Percentiles rank a stretch among this genome's conserved stretches.
Evolutionary conservation across 148 eudicot genomes (phyloP).

Genomic region (Amaranthus hypochondriacus): DNA sequence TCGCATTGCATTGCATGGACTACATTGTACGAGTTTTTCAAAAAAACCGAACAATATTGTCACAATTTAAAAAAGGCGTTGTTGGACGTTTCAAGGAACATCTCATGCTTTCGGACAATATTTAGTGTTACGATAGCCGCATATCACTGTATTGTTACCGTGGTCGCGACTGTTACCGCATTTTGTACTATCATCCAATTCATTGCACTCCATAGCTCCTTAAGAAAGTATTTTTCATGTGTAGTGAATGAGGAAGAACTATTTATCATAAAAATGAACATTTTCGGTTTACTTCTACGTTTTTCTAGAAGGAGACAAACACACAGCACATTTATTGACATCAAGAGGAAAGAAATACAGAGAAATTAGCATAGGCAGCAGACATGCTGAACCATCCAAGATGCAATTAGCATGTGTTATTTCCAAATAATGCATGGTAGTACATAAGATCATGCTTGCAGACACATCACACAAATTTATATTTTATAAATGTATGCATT

Average conservation of each 20-base stretch:
- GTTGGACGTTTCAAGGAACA: no score
- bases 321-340: neutral
- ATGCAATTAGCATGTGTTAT: neutral
- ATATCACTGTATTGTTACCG: no score
- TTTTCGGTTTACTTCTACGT: neutral
- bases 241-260: neutral
- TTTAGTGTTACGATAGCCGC: no score
- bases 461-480: neutral
- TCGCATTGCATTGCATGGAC: no score
- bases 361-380: neutral
- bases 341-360: neutral
- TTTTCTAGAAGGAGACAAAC: neutral
- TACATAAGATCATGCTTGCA: neutral
- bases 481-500: no score
- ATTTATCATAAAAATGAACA: neutral
- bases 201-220: neutral
- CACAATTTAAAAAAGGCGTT: no score
- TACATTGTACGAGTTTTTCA: no score
- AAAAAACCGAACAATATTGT: no score
- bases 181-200: neutral
- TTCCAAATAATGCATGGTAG: neutral
- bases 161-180: no score
- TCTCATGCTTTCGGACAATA: no score
- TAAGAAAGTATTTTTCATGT: neutral
- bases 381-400: neutral